Evolutionary conservation across 192 early-diverging fungal genomes (phyloP), one percentile per base, ranked within the genome.

Genomic region (Backusella morwellensis): DNA sequence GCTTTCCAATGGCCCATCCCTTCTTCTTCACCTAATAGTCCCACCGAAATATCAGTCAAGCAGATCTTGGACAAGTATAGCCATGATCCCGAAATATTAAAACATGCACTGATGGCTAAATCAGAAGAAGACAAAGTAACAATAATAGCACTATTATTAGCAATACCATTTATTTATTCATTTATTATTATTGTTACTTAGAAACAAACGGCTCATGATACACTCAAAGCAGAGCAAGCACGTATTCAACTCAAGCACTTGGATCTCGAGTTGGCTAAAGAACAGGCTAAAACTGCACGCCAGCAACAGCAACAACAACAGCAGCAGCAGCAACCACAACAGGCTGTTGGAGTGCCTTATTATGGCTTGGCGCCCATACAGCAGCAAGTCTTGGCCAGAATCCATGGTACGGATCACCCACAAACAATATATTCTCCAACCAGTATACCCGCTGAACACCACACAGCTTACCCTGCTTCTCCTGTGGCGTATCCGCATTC

Each of bases 101-200:
- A 80, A 47, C 73, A 75, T 40, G 78, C 74, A 15, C 52, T 80
- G 68, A 73, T 70, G 35, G 78, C 78, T 2, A 80, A 80, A 15
- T 74, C 74, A 21, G 78, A 80, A 71, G 78, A 80, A 56, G 78
- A 80, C 69, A 80, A 80, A 59, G 78, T 80, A 71, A 50, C 19
- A n/a, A 50, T 35, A 68, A 50, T 50, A 50, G 6, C 47, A 50
- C 6, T n/a, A 15, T 35, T 34, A 29, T 68, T 38, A n/a, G 14
- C 32, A 38, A 35, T n/a, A 70, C 15, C 6, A 41, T 70, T 40
- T 8, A 38, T 21, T 40, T 1, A 17, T 68, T 67, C 19, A 12
- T 23, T 36, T 26, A 26, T 26, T 29, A 12, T 63, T 63, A 29
- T 9, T 63, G 23, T 4, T 40, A 21, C 36, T 41, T 81, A 81